Conservation (phyloP, 306 rosid genomes). For the Delonix regia region DNA sequence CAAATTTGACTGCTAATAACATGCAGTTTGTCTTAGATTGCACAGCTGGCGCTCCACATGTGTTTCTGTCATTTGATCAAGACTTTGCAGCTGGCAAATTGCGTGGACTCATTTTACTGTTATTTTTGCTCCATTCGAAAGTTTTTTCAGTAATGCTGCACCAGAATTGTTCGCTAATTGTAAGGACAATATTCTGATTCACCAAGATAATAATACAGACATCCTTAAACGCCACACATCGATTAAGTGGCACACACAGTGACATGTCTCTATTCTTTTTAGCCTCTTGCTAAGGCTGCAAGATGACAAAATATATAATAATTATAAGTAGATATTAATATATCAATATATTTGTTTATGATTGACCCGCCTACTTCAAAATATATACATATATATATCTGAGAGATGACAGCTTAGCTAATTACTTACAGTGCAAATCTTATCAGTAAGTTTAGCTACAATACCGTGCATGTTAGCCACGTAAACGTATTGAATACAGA, state of each 20-base stretch:
- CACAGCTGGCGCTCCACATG: conserved; percentile 32
- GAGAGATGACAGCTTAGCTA: conserved; percentile 17
- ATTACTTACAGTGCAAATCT: neutral
- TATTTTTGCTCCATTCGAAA: neutral
- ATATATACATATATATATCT: too few species aligned
- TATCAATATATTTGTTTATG: neutral
- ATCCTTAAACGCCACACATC: conserved; percentile 23
- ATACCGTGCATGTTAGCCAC: conserved; percentile 56
- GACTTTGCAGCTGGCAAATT: conserved; percentile 25
- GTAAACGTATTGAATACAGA: conserved; percentile 33
- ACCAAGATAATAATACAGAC: conserved; percentile 14
- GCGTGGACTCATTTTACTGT: conserved; percentile 31
- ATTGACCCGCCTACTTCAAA: neutral
- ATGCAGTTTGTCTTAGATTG: conserved; percentile 26
- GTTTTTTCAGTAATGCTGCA: neutral
- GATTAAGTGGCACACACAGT: conserved; percentile 27
- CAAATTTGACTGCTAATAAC: conserved; percentile 27
- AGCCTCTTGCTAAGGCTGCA: neutral
- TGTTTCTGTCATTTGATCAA: conserved; percentile 35
- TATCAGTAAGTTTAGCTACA: conserved; percentile 27
- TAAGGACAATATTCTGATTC: conserved; percentile 39
- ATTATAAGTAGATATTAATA: too few species aligned
- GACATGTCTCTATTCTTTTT: neutral
- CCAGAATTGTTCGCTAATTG: conserved; percentile 7
- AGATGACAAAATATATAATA: neutral